These are phyloP conservation scores for Barnettozyma botsteinii DNA, from an alignment of 805 yeast genomes.

Conservation along the genomic window DNA sequence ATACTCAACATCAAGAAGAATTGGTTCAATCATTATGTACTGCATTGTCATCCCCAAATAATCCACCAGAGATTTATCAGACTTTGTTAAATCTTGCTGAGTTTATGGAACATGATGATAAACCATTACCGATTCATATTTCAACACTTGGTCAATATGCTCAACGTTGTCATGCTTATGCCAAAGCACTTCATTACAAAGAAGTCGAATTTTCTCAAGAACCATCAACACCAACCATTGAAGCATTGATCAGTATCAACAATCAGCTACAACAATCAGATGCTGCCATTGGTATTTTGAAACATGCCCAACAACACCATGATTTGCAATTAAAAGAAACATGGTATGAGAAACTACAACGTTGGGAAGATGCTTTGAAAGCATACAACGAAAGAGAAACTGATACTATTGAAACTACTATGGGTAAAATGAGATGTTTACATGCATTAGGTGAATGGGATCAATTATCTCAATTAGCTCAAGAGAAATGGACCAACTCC, in stretches of 20 bases:
- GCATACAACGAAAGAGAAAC: conserved; percentile 81
- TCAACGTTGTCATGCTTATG: conserved; percentile 93
- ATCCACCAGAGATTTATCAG: conserved; percentile 94
- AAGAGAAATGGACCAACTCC: conserved; percentile 75
- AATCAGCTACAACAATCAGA: conserved; percentile 94
- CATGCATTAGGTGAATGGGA: conserved; percentile 99
- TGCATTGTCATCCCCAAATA: conserved; percentile 84
- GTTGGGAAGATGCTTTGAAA: conserved; percentile 96
- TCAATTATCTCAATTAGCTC: conserved; percentile 76
- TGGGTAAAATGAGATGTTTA: conserved; percentile 97
- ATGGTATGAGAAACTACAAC: conserved; percentile 93
- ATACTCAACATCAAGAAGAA: conserved; percentile 85
- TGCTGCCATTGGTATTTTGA: conserved; percentile 94
- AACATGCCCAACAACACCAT: conserved; percentile 89
- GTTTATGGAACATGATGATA: conserved; percentile 96
- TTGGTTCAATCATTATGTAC: conserved; percentile 77
- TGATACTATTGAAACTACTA: conserved; percentile 77
- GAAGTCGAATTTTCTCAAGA: conserved; percentile 93
- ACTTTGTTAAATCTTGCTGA: conserved; percentile 86
- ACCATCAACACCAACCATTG: conserved; percentile 87
- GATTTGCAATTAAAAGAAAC: conserved; percentile 90
- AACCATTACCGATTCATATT: conserved; percentile 87
- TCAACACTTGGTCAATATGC: conserved; percentile 89
- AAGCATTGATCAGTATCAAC: conserved; percentile 84
- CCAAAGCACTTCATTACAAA: conserved; percentile 93